Base-by-base conservation (phyloP, 257 asterid genomes). In the Salvia hispanica region DNA sequence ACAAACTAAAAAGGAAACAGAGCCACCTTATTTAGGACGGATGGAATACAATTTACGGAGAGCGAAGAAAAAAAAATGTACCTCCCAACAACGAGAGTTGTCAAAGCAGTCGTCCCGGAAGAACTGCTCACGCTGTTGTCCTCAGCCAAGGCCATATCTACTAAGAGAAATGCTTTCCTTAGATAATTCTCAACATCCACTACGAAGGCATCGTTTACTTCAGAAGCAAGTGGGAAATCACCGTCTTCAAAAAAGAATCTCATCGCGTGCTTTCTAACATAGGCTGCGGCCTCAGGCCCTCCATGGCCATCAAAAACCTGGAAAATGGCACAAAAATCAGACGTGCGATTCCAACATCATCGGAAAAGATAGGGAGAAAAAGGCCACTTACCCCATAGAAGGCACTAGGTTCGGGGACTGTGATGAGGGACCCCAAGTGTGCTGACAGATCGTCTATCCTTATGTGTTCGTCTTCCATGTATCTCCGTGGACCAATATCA, bases 261-360 rank as follows among this genome's bases (percentile, higher is more conserved):
- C 37, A 86, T 79, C 0, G 81, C 96, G 50, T 86, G 80, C 47
- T 72, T 80, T 42, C 71, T 79, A 47, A 86, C 84, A 70, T 79
- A 86, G 45, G 90, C 82, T 28, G 97, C 97, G 15, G 97, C 97
- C 76, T 90, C 97, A 9, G 96, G 79, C 36, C 97, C 97, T 66
- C 97, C 97, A 58, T 90, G 97, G 6, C 97, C 97, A 78, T 90
- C 95, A 79, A 90, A 90, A 39, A 87, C 72, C 96, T 88, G 51
- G 51, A 53, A 21, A 3, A 58, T 15, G 39, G 39, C 31, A 47
- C 39, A 56, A 18, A 34, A 13, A 8, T 62, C 33, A 77, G 67
- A 52, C 42, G 33, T 70, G 31, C 39, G 6, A 28, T 9, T 43
- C n/a, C 55, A 7, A 52, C n/a, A 42, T 7, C 15, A 42, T 4